A percentile compares a stretch with the other conserved stretches of the same genome.
Conservation (phyloP, 371 early-diverging fungal species). For the Haplosporangium sp. region DNA sequence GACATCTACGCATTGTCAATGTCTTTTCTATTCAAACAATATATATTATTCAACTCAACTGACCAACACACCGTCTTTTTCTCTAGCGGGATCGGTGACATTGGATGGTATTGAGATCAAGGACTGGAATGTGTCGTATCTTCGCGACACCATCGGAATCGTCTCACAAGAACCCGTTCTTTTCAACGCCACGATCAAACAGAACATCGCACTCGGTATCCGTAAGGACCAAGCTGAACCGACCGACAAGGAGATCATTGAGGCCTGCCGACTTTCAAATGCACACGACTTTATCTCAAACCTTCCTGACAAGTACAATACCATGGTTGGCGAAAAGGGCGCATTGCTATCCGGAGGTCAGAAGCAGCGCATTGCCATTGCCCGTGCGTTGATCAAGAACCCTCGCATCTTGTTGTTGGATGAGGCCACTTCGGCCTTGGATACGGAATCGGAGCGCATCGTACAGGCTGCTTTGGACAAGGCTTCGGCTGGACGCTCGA, state of each 20-base stretch:
- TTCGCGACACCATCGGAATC: conserved; percentile 84
- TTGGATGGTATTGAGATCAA: conserved; percentile 81
- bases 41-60: no score
- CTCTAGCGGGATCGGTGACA: conserved; percentile 63
- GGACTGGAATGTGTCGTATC: conserved; percentile 74
- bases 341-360: conserved; percentile 69
- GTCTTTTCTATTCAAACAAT: background rate
- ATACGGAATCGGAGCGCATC: conserved; percentile 87
- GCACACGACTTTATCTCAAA: conserved; percentile 79
- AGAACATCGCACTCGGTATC: conserved; percentile 80
- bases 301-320: conserved; percentile 82
- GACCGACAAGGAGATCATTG: conserved; percentile 67
- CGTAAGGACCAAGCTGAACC: conserved; percentile 74
- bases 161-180: conserved; percentile 92
- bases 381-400: conserved; percentile 80
- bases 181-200: conserved; percentile 81
- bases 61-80: background rate
- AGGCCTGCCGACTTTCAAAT: conserved; percentile 75
- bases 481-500: conserved; percentile 73
- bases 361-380: conserved; percentile 76
- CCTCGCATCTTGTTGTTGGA: conserved; percentile 92
- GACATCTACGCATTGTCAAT: background rate
- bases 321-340: conserved; percentile 76
- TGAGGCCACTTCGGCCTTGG: conserved; percentile 95
- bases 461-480: conserved; percentile 89